A percentile compares a stretch with the other conserved stretches of the same genome.
phyloP scores from a whole-genome alignment of 2,329 filamentous ascomycete genomes.

The Gnomoniopsis smithogilvyi region DNA sequence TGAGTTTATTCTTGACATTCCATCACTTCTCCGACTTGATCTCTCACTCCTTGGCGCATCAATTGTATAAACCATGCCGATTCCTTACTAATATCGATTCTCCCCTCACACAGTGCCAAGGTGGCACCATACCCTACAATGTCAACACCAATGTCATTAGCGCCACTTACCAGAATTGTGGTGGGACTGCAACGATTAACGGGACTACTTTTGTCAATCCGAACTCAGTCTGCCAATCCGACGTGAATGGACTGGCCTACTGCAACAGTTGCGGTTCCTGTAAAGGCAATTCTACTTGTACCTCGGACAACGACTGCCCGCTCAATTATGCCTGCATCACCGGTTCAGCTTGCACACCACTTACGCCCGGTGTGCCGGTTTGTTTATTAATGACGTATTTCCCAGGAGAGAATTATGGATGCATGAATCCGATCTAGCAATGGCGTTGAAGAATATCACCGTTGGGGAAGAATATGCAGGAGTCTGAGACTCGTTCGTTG shows the following conservation, averaged over 20 bases:
- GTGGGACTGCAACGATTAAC: neutral
- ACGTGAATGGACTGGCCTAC: neutral
- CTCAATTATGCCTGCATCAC: neutral
- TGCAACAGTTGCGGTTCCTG: neutral
- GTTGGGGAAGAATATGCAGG: neutral
- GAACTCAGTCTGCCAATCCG: neutral
- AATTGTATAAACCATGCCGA: neutral
- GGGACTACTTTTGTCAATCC: neutral
- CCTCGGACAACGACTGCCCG: neutral
- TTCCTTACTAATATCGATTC: neutral
- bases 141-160: neutral
- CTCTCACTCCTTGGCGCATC: neutral
- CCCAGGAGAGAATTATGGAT: neutral
- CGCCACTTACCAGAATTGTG: neutral
- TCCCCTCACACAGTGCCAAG: neutral
- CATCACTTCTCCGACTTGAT: neutral
- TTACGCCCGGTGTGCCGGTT: neutral
- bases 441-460: neutral
- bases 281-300: neutral
- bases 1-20: neutral
- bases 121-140: neutral
- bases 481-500: neutral
- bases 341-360: neutral
- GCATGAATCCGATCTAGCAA: neutral
- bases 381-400: neutral